Evolutionary conservation across 257 asterid species (phyloP), one percentile per base, ranked within the genome.

Genomic region (Salvia rosmarinus): DNA sequence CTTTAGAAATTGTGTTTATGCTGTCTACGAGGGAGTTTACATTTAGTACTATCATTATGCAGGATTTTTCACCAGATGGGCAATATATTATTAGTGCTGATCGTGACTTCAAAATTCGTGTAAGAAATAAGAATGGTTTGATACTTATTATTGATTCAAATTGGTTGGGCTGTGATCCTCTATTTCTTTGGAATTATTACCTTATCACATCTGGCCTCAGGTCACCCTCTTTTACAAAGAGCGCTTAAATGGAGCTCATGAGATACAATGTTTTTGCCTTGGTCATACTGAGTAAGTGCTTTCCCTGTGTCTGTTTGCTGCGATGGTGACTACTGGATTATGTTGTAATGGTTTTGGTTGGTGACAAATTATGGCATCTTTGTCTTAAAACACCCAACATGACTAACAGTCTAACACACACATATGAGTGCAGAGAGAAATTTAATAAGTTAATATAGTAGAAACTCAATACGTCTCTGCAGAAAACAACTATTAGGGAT

Each of bases 31-130:
- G 70, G 67, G 23, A 47, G 52, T 43, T 64, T 44, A 40, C 30
- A 60, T 49, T 34, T 55, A 28, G 10, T 58, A 39, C 55, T 10
- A 57, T 49, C 46, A 6, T 51, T 61, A 6, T 87, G 81, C 90
- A 94, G 97, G 96, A 91, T 46, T 88, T 91, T 81, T 89, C 98
- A 56, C 97, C 92, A 4, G 95, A 95, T 30, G 91, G 90, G 37
- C 76, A 68, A 19, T 87, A 81, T 78, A 90, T 95, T 49, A 64
- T 91, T 61, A 89, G 94, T 76, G 92, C 98, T 16, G 98, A 95
- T 52, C 90, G 99, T 47, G 99, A 95, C 87, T 91, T 84, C 81
- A 95, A 95, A 86, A 95, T 90, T 73, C 96, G 99, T 57, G 99
- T 95, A 88, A 79, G 40, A 58, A 50, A 98, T 95, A 88, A 79